phyloP scores from a whole-genome alignment of 2,329 filamentous ascomycete genomes.

The Fusarium beomiforme region DNA sequence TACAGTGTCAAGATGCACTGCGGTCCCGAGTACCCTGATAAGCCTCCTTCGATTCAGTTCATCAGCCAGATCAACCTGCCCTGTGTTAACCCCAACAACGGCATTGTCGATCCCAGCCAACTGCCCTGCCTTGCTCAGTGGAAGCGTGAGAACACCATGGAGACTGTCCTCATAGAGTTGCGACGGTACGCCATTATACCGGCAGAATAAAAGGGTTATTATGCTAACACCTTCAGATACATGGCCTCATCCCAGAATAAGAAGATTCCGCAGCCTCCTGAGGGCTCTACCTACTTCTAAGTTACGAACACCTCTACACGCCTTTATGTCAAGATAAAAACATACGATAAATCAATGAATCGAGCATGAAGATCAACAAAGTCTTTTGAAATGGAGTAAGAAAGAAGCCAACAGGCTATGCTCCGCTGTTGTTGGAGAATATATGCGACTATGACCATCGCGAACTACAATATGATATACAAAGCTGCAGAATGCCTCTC shows the following conservation, averaged over 20 bases:
- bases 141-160: conserved; percentile 95
- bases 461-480: conserved; percentile 45
- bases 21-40: conserved; percentile 87
- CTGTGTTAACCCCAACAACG: conserved; percentile 83
- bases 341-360: background rate
- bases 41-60: conserved; percentile 90
- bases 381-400: conserved; percentile 8
- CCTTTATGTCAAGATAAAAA: conserved; percentile 22
- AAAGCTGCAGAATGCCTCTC: conserved; percentile 26
- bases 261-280: conserved; percentile 92
- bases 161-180: conserved; percentile 89
- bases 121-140: conserved; percentile 88
- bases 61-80: conserved; percentile 96
- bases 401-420: conserved; percentile 30
- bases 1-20: conserved; percentile 98
- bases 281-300: conserved; percentile 71
- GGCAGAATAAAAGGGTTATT: background rate
- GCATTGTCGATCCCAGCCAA: conserved; percentile 84
- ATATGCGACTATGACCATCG: conserved; percentile 36
- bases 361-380: conserved; percentile 18
- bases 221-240: conserved; percentile 65
- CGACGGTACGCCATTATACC: conserved; percentile 66
- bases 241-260: conserved; percentile 94
- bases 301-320: background rate
- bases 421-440: conserved; percentile 26